Base-by-base conservation (phyloP, 306 rosid species). In the Bauhinia variegata region DNA sequence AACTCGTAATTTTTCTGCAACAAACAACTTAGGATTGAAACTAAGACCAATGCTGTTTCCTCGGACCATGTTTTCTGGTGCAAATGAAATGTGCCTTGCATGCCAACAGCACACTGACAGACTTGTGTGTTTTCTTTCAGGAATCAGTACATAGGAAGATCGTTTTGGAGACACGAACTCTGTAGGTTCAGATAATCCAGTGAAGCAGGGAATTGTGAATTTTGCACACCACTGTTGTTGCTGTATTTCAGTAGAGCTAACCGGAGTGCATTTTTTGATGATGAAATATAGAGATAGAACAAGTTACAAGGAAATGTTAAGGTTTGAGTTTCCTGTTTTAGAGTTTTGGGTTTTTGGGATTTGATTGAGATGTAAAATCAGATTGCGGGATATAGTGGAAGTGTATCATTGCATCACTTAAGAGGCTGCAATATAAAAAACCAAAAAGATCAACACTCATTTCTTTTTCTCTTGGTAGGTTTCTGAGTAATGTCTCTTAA, bases 321-420 rank as follows among this genome's bases (percentile, higher is more conserved):
- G 88, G 93, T 68, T 87, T 88, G 89, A 85, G 87, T 87, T 87
- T 87, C 81, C 82, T 78, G 87, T 83, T 74, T 88, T 85, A 77
- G 83, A 76, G 60, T 62, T 85, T 77, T 83, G 65, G 55, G 75
- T 73, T 63, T 61, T 62, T 61, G 84, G 84, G 77, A 77, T 86
- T 82, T 77, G 97, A 93, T 95, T 92, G 96, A 89, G 96, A 87
- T 92, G 97, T 93, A 89, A 86, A 93, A 93, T 88, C 97, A 84
- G 89, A 84, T 89, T 86, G 96, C 97, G 95, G 97, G 91, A 88
- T 89, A 83, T 89, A 93, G 89, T 76, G 77, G 86, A 85, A 80
- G 88, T 86, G 95, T 93, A 86, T 84, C 91, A 84, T n/a, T 86
- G 91, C 96, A 80, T 87, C 96, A 81, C 85, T 74, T 82, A 89